Conservation (phyloP, 495 filamentous ascomycete genomes). For the Penicillium paradoxum region DNA sequence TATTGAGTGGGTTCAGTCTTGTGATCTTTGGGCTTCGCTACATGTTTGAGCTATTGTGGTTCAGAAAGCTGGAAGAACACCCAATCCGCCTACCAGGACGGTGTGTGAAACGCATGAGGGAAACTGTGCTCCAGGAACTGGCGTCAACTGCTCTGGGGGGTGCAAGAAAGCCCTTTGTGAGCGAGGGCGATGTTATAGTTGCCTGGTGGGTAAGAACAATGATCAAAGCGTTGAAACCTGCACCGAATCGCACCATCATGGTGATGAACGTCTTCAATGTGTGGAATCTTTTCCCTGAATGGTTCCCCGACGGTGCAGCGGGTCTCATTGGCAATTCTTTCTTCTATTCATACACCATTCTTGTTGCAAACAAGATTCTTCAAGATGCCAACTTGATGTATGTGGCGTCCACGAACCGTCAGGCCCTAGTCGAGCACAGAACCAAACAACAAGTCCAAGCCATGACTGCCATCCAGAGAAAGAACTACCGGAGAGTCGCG, state of each 20-base stretch:
- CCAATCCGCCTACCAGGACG: constrained; percentile 18
- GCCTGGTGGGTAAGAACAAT: constrained; percentile 24
- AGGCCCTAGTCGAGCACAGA: constrained; percentile 25
- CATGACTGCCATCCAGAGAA: constrained; percentile 1
- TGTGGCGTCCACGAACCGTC: constrained; percentile 27
- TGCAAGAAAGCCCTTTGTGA: constrained; percentile 17
- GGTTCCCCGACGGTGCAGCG: constrained; percentile 11
- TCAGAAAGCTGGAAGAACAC: constrained; percentile 19
- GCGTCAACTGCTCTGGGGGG: background rate
- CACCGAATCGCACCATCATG: constrained; percentile 12
- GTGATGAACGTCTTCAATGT: constrained; percentile 23
- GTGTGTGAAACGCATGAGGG: constrained; percentile 13
- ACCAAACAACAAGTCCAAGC: constrained; percentile 11
- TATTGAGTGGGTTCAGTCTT: background rate
- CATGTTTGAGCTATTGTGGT: constrained; percentile 31
- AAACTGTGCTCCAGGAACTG: background rate
- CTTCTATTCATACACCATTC: constrained; percentile 25
- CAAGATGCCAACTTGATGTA: constrained; percentile 25
- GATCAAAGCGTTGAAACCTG: constrained; percentile 10
- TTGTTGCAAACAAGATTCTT: constrained; percentile 23
- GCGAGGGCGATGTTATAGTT: constrained; percentile 25
- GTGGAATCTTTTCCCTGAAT: constrained; percentile 6
- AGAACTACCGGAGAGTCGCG: background rate
- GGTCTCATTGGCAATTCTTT: constrained; percentile 31
- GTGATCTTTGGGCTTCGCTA: constrained; percentile 19